These are phyloP conservation scores for Lodderomyces metapsilosis DNA, from an alignment of 1,139 yeast genomes.

Conservation along the genomic window DNA sequence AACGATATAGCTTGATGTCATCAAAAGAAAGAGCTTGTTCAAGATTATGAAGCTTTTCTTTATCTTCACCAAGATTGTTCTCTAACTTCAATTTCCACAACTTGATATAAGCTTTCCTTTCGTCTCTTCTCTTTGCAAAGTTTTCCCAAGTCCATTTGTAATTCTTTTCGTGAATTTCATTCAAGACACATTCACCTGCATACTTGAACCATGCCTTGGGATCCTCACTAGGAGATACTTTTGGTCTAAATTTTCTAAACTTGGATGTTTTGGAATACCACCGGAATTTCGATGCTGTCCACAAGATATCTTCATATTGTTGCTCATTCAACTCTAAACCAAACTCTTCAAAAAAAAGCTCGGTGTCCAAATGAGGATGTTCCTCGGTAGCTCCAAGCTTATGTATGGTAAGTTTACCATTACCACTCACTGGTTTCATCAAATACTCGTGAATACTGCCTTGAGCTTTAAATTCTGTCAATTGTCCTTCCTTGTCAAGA, in stretches of 20 bases:
- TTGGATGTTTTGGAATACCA: constrained; percentile 75
- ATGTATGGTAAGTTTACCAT: constrained; percentile 78
- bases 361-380: constrained; percentile 73
- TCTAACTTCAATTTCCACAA: constrained; percentile 62
- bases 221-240: constrained; percentile 54
- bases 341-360: constrained; percentile 81
- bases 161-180: constrained; percentile 79
- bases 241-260: constrained; percentile 72
- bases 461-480: constrained; percentile 33
- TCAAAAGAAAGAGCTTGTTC: constrained; percentile 68
- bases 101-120: constrained; percentile 64
- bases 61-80: constrained; percentile 28
- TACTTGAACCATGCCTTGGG: constrained; percentile 83
- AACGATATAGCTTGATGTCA: constrained; percentile 81
- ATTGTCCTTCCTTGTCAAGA: constrained; percentile 38
- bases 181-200: constrained; percentile 68
- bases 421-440: constrained; percentile 85
- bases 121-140: constrained; percentile 68
- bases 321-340: constrained; percentile 80
- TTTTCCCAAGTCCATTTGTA: constrained; percentile 89
- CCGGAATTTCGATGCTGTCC: constrained; percentile 80
- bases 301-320: constrained; percentile 79
- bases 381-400: constrained; percentile 70
- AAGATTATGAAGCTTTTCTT: constrained; percentile 47
- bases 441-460: constrained; percentile 50